phyloP scores from a whole-genome alignment of 1,284 basidiomycete species.

The Psilocybe mexicana region DNA sequence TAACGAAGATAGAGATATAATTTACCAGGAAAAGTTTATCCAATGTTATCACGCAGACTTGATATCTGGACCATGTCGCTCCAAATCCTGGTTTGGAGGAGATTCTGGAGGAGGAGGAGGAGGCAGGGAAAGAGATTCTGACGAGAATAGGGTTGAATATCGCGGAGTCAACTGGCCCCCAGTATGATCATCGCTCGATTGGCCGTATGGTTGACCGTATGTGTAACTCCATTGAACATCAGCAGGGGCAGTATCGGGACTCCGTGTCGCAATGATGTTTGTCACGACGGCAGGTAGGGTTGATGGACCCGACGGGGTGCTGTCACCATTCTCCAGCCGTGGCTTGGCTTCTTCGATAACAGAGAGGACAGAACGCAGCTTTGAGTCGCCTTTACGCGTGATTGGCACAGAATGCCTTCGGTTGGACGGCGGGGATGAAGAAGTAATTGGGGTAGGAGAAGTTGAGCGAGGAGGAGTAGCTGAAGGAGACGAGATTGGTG shows the following conservation, averaged over 20 bases:
- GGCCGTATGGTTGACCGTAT: conserved; percentile 44
- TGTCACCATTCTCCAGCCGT: conserved; percentile 11
- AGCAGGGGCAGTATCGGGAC: conserved; percentile 19
- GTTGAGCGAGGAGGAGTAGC: conserved; percentile 47
- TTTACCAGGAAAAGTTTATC: conserved; percentile 5
- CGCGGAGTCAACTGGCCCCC: conserved; percentile 48
- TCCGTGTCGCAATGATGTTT: conserved; percentile 17
- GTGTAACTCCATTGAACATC: conserved; percentile 43
- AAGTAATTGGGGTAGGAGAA: conserved; percentile 35
- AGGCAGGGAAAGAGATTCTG: conserved; percentile 10
- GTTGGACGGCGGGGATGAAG: conserved; percentile 22
- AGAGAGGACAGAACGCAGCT: conserved; percentile 63
- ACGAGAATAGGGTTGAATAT: conserved; percentile 40
- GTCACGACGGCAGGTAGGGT: conserved; percentile 21
- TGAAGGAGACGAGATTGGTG: conserved; percentile 42
- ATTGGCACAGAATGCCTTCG: conserved; percentile 53
- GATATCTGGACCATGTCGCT: conserved; percentile 34
- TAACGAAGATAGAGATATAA: conserved; percentile 21
- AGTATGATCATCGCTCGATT: conserved; percentile 37
- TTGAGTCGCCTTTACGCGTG: conserved; percentile 62
- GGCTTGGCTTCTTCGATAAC: conserved; percentile 58
- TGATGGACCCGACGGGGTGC: conserved; percentile 14
- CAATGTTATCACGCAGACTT: conserved; percentile 24
- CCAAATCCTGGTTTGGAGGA: conserved; percentile 24
- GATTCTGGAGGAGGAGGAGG: conserved; percentile 29